Conservation (phyloP, 1,139 yeast genomes). For the Scheffersomyces stambukii region DNA sequence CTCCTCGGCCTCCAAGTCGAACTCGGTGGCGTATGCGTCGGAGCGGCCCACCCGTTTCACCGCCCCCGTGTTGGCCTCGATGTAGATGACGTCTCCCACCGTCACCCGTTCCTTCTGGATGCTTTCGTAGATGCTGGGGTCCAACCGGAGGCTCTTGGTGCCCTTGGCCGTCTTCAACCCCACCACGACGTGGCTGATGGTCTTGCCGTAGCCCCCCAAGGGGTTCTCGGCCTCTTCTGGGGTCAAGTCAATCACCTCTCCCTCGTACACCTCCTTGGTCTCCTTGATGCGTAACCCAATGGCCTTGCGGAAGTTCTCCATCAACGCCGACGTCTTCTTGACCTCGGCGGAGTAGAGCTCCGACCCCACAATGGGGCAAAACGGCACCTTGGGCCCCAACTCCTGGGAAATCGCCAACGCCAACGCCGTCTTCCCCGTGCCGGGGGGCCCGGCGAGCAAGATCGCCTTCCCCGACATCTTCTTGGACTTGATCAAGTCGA, state of each 20-base stretch:
- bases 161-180: constrained; percentile 96
- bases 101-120: constrained; percentile 93
- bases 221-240: constrained; percentile 98
- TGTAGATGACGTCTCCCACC: constrained; percentile 94
- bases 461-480: constrained; percentile 97
- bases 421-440: constrained; percentile 96
- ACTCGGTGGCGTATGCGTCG: constrained; percentile 97
- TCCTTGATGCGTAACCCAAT: constrained; percentile 95
- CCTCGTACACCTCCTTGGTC: constrained; percentile 97
- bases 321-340: constrained; percentile 91
- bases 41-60: constrained; percentile 97
- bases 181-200: constrained; percentile 88
- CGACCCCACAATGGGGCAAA: constrained; percentile 95
- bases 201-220: constrained; percentile 95
- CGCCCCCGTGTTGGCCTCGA: constrained; percentile 96
- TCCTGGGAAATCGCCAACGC: constrained; percentile 96
- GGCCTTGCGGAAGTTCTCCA: constrained; percentile 97
- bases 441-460: constrained; percentile 94
- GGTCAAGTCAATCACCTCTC: constrained; percentile 93
- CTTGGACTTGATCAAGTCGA: constrained; percentile 87
- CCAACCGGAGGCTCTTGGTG: constrained; percentile 85
- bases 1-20: constrained; percentile 97
- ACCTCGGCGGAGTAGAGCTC: constrained; percentile 97
- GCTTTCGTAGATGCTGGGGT: constrained; percentile 93
- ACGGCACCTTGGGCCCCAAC: constrained; percentile 96